Evolutionary conservation across 495 filamentous ascomycete genomes (phyloP).

Genomic region (Aspergillus sclerotioniger): DNA sequence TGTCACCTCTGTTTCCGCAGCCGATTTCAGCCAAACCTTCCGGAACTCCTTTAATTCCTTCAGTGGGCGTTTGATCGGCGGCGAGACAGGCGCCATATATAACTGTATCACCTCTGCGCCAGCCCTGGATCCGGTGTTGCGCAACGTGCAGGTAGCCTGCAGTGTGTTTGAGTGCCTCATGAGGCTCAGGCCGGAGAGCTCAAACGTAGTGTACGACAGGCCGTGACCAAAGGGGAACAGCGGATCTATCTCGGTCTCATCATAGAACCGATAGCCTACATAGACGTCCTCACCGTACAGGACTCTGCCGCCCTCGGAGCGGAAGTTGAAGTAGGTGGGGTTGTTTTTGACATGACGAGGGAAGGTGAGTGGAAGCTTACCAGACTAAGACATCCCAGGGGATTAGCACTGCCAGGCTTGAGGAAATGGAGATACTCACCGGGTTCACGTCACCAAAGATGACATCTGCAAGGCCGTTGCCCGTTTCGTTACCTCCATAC

Average conservation of each 20-base stretch:
- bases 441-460: slow-evolving; percentile 50
- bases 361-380: slow-evolving; percentile 58
- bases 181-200: slow-evolving; percentile 57
- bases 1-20: neutral
- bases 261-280: slow-evolving; percentile 79
- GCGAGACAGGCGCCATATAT: slow-evolving; percentile 12
- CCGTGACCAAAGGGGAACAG: slow-evolving; percentile 80
- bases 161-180: slow-evolving; percentile 1
- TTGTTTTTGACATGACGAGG: slow-evolving; percentile 62
- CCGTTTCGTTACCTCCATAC: slow-evolving; percentile 60
- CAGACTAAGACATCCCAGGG: slow-evolving; percentile 26
- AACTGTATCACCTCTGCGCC: slow-evolving; percentile 21
- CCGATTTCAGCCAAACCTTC: slow-evolving; percentile 15
- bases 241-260: slow-evolving; percentile 56
- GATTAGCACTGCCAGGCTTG: neutral
- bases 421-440: slow-evolving; percentile 1
- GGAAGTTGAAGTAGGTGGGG: slow-evolving; percentile 68
- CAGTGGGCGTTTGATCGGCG: slow-evolving; percentile 14
- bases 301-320: slow-evolving; percentile 67
- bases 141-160: neutral
- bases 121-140: slow-evolving; percentile 8
- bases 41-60: slow-evolving; percentile 27
- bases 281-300: slow-evolving; percentile 74
- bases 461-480: slow-evolving; percentile 54
- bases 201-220: slow-evolving; percentile 74